A percentile compares a stretch with the other conserved stretches of the same genome.
phyloP scores from a whole-genome alignment of 805 yeast species.

The Ogataea allantospora region DNA sequence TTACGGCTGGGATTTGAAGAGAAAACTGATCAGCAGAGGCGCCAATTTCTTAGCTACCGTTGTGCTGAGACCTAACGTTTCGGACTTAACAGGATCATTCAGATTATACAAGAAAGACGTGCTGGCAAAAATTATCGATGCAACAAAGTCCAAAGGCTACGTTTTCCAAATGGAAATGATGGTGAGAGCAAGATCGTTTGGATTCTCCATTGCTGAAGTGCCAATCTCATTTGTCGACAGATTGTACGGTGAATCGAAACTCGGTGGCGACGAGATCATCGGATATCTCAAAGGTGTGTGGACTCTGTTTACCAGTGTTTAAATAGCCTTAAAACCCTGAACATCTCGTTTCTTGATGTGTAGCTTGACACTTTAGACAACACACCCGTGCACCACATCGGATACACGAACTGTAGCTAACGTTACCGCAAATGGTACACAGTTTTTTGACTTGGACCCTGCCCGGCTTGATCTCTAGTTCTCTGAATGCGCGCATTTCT shows the following conservation, averaged over 20 bases:
- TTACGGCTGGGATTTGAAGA: slow-evolving; percentile 79
- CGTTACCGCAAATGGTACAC: slow-evolving; percentile 47
- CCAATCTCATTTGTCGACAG: slow-evolving; percentile 79
- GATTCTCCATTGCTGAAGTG: slow-evolving; percentile 73
- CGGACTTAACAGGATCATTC: slow-evolving; percentile 76
- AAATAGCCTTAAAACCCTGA: slow-evolving; percentile 28
- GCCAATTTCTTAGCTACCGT: slow-evolving; percentile 77
- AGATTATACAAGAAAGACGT: slow-evolving; percentile 72
- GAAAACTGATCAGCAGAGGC: slow-evolving; percentile 75
- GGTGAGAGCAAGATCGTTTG: slow-evolving; percentile 75
- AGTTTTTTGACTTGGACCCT: slow-evolving; percentile 38
- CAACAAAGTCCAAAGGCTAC: slow-evolving; percentile 72
- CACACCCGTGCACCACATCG: slow-evolving; percentile 43
- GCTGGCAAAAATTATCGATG: slow-evolving; percentile 61
- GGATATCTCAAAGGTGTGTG: slow-evolving; percentile 77
- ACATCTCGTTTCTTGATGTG: slow-evolving; percentile 46
- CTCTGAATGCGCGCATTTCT: slow-evolving; percentile 31
- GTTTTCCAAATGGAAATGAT: slow-evolving; percentile 89
- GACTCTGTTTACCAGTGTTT: slow-evolving; percentile 63
- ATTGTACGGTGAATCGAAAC: slow-evolving; percentile 72
- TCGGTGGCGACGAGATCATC: slow-evolving; percentile 79
- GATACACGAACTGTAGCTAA: slow-evolving; percentile 40
- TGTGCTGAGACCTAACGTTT: slow-evolving; percentile 66
- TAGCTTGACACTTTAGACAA: slow-evolving; percentile 38
- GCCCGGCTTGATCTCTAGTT: slow-evolving; percentile 34